phyloP scores from a whole-genome alignment of 441 rosid species.

The Adansonia rubrostipa region DNA sequence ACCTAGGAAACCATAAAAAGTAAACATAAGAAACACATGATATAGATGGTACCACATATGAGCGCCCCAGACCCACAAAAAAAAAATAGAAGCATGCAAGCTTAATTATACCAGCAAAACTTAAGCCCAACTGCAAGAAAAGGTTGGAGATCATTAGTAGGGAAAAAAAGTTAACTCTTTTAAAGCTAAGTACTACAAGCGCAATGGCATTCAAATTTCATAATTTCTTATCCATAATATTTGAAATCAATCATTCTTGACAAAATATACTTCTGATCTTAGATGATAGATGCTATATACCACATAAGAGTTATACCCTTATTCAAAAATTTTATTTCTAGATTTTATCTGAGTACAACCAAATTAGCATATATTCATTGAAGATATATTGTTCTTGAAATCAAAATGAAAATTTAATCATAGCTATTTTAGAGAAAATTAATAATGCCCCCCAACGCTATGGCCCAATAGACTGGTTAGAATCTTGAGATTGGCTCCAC shows the following conservation, averaged over 20 bases:
- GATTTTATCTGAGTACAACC: background rate
- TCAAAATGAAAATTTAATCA: background rate
- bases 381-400: background rate
- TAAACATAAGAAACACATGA: constrained; percentile 17
- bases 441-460: background rate
- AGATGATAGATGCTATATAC: background rate
- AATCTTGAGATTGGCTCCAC: background rate
- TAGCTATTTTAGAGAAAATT: background rate
- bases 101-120: background rate
- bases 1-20: constrained; percentile 50
- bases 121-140: background rate
- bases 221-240: background rate
- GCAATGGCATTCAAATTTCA: background rate
- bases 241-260: background rate
- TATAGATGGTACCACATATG: background rate
- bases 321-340: background rate
- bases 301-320: background rate
- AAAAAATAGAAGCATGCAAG: background rate
- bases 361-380: constrained; percentile 1
- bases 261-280: background rate
- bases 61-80: background rate
- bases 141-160: background rate
- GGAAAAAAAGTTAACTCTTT: background rate
- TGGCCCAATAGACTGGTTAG: background rate
- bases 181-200: background rate